Conservation (phyloP, 805 yeast genomes). For the Nakazawaea wyomingensis region DNA sequence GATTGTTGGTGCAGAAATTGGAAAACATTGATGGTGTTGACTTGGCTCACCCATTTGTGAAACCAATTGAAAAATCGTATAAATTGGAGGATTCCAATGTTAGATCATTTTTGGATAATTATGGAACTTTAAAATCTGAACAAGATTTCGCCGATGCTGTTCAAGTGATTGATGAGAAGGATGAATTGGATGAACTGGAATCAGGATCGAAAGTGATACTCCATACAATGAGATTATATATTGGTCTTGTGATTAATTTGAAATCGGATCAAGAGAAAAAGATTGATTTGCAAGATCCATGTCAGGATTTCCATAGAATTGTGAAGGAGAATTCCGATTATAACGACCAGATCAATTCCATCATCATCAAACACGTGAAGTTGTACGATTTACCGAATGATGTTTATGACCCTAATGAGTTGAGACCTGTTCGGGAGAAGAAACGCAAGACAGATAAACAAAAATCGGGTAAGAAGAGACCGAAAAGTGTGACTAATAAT, state of each 20-base stretch:
- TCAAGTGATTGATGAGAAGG: conserved; percentile 26
- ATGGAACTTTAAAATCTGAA: conserved; percentile 58
- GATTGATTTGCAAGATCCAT: conserved; percentile 83
- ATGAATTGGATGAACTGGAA: conserved; percentile 16
- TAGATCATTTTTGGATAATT: conserved; percentile 50
- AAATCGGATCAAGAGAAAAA: conserved; percentile 50
- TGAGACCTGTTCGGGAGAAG: conserved; percentile 57
- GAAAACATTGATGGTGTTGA: conserved; percentile 73
- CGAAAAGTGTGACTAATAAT: conserved; percentile 15
- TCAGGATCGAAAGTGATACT: conserved; percentile 24
- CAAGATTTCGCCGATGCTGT: conserved; percentile 29
- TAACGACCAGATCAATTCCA: conserved; percentile 52
- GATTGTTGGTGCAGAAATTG: conserved; percentile 76
- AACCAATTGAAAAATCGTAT: conserved; percentile 58
- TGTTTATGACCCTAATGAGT: conserved; percentile 78
- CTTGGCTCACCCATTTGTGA: conserved; percentile 86
- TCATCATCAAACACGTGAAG: conserved; percentile 70
- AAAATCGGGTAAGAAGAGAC: conserved; percentile 26
- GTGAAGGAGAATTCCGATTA: conserved; percentile 73
- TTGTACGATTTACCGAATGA: conserved; percentile 77
- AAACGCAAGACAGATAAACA: conserved; percentile 39
- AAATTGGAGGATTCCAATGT: conserved; percentile 42
- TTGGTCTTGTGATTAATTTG: conserved; percentile 63
- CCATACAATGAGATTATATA: conserved; percentile 68
- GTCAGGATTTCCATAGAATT: conserved; percentile 78